Evolutionary conservation across 2,329 filamentous ascomycete species (phyloP), one percentile per base, ranked within the genome.

Genomic region (Fusarium fujikuroi): DNA sequence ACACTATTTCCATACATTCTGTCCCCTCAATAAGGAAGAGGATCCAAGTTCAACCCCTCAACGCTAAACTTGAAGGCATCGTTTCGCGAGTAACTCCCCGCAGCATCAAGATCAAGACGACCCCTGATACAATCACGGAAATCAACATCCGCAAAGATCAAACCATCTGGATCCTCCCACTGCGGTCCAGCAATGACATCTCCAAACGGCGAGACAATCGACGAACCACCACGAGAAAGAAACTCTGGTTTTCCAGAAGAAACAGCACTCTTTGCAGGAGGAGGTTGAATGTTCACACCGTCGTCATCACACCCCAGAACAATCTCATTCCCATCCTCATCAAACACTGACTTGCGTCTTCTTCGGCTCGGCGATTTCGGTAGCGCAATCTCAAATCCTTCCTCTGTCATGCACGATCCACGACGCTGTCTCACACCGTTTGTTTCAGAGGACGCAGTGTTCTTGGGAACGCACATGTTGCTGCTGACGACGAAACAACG

Each of bases 71-170:
- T 88, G 81, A 92, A 92, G 7, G 87, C 85, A 79, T 92, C 90
- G 69, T 89, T 91, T 61, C 94, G 88, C 5, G 94, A 95, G 81
- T 97, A 97, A 79, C 92, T 95, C 1, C 95, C 95, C 5, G 90
- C 94, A 42, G 93, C 91, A 84, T 97, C 95, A 52, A 97, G 81
- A 80, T 97, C 95, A 73, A 97, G 80, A 59, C 94, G 85, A 0
- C 95, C 95, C 15, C 93, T 87, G 74, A 95, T 89, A 76, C 95
- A 97, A 74, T 97, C 94, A 53, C 97, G 93, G 77, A 98, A 92
- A 78, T 98, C 94, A 7, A 95, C 91, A 72, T 96, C 93, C 2
- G 89, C 87, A 39, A 89, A 88, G 58, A 95, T 83, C 36, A 97
- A 80, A 0, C 90, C 88, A 8, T 89, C 86, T 62, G 92, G 82